Evolutionary conservation across 2,329 filamentous ascomycete species (phyloP).

Genomic region (Myotisia sp.): DNA sequence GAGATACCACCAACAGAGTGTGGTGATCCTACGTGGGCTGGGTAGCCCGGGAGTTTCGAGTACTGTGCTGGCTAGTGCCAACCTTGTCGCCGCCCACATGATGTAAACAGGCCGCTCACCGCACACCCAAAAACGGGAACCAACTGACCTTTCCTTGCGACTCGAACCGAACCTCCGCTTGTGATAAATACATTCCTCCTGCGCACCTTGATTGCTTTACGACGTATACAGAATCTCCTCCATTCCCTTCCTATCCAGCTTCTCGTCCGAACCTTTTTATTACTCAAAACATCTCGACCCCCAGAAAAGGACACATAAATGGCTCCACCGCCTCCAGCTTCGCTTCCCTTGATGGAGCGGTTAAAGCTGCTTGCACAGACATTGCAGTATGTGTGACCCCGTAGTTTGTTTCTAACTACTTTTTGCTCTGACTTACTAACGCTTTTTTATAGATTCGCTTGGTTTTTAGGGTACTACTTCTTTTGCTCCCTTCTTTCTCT

Average conservation of each 20-base stretch:
- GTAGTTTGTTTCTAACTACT: background rate
- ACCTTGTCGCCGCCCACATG: too few species aligned
- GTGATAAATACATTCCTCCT: background rate
- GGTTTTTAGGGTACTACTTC: conserved; percentile 73
- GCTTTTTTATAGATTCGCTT: conserved; percentile 41
- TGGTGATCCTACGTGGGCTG: too few species aligned
- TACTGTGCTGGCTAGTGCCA: too few species aligned
- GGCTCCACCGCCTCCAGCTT: conserved; percentile 60
- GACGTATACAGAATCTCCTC: conserved; percentile 1
- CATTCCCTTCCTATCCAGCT: conserved; percentile 2
- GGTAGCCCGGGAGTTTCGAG: too few species aligned
- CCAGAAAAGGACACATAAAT: conserved; percentile 27
- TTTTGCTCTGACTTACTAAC: conserved; percentile 6
- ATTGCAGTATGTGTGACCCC: conserved; percentile 57
- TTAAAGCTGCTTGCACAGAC: conserved; percentile 70
- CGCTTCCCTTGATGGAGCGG: conserved; percentile 57
- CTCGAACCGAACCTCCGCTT: background rate
- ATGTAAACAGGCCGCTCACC: background rate
- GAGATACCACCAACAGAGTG: too few species aligned
- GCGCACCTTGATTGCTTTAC: background rate
- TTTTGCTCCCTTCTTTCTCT: too few species aligned
- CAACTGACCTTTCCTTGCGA: background rate
- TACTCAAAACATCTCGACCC: background rate
- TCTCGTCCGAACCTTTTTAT: background rate
- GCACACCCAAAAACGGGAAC: background rate